These are phyloP conservation scores for Cruciata laevipes DNA, from an alignment of 257 asterid species.

Conservation along the genomic window DNA sequence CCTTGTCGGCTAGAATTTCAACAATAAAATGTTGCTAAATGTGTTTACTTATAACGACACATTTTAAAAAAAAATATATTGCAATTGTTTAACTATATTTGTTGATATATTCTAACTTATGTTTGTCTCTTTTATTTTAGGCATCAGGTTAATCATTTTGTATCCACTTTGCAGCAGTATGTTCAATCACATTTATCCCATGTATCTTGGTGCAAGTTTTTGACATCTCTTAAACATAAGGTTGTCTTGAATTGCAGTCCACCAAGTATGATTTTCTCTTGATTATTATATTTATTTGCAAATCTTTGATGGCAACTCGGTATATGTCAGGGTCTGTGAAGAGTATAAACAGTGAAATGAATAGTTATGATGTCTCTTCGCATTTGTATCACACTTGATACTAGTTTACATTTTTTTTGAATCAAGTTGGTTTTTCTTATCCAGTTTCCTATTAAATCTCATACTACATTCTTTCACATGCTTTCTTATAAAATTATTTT, in stretches of 20 bases:
- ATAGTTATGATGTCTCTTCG: neutral
- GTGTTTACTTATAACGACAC: no score
- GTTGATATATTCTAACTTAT: neutral
- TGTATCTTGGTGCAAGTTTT: conserved; percentile 89
- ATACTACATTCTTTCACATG: no score
- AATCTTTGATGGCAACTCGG: neutral
- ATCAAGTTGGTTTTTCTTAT: no score
- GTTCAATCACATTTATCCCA: conserved; percentile 87
- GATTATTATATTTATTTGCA: conserved; percentile 1
- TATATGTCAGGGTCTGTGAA: neutral
- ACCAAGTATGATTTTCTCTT: conserved; percentile 11
- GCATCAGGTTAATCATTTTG: conserved; percentile 83
- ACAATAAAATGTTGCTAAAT: neutral
- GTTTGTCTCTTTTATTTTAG: conserved; percentile 35
- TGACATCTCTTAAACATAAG: conserved; percentile 69
- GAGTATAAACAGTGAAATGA: neutral
- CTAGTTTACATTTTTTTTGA: neutral
- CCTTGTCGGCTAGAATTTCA: neutral
- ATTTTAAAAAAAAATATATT: no score
- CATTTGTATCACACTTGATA: neutral
- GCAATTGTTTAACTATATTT: no score
- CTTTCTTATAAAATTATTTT: no score
- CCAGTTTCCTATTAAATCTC: no score
- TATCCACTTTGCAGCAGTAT: conserved; percentile 78
- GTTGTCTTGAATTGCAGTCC: conserved; percentile 31